Evolutionary conservation across 179 eudicot species (phyloP), one percentile per base, ranked within the genome.

Genomic region (Silene vulgaris): DNA sequence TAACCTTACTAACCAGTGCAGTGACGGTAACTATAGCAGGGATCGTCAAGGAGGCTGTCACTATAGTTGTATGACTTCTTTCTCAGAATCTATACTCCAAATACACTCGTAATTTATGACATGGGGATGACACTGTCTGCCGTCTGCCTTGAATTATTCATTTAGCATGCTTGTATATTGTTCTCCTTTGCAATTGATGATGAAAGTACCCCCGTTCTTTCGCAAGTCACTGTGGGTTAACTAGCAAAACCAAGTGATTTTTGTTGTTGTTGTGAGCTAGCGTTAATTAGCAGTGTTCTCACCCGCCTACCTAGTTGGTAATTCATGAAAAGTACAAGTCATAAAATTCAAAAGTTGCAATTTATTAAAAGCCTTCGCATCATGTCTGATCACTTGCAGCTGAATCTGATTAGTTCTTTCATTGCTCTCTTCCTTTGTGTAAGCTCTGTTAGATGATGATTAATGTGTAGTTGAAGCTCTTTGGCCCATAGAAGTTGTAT

Each of bases 1-100:
- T 32, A 71, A 88, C 92, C 71, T 90, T 97, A 40, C 89, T 90
- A 63, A 95, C 99, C 20, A 95, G 99, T 88, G 99, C 99, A 48
- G 93, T 95, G 69, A 95, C 99, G 23, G 97, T 95, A 75, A 95
- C 97, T 40, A 89, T 95, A 71, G 99, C 96, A 0, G 99, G 99
- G 67, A 90, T 92, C 79, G 99, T 95, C 74, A 95, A 95, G 89
- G 99, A 95, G 80, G 95, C 97, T 85, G 89, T 95, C 75, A 95
- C 97, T 54, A 92, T 93, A 74, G 60, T 89, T 87, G 99, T 95
- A 92, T 78, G 84, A 72, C 35, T 73, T 65, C 48, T 50, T 64
- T 48, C 59, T 56, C 35, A 30, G 26, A 45, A 21, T 71, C 26
- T 60, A 57, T 77, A 29, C 64, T 71, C 74, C 23, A 14, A 48